Evolutionary conservation across 768 basidiomycete genomes (phyloP), one percentile per base, ranked within the genome.

Genomic region (Serendipita vermifera): DNA sequence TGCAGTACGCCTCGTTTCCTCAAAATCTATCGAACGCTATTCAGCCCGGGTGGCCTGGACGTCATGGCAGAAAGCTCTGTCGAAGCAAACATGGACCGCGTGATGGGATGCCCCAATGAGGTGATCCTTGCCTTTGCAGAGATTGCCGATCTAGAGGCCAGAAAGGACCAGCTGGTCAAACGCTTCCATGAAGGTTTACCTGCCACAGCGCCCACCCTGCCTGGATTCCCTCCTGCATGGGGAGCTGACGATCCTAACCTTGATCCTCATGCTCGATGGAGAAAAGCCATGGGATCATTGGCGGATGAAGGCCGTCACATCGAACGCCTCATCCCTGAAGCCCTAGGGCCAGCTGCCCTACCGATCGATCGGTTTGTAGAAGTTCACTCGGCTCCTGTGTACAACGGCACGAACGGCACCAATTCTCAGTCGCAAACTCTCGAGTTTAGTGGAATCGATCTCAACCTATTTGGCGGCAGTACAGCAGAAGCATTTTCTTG

Each of bases 31-130:
- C 73, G 75, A 22, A 65, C 67, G 24, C 70, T 90, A 38, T 89
- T 81, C 67, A 20, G 27, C n/a, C 46, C 46, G 4, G 66, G 60
- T 13, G 65, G 17, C 76, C 78, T 22, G 36, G 59, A 39, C 66
- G 67, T 17, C 64, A 62, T 29, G 74, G 51, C 54, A 2, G 43
- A 58, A 32, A 63, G 65, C 17, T 32, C 55, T 17, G 62, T 64
- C 38, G 71, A 75, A 63, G 73, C 78, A 56, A 80, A 79, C n/a
- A 90, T 90, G 87, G 73, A 87, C 69, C 73, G 75, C 39, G 76
- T 86, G 3, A 90, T 91, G 86, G 87, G 87, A 17, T 88, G 87
- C 72, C 82, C 85, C 62, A 87, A 88, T 68, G 70, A 73, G 58
- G 79, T 85, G 55, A 79, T 90, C 46, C 82, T 84, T 74, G 85